Percentiles rank a stretch among this genome's conserved stretches.
These are phyloP conservation scores for Yarrowia keelungensis DNA, from an alignment of 805 yeast genomes.

Conservation along the genomic window DNA sequence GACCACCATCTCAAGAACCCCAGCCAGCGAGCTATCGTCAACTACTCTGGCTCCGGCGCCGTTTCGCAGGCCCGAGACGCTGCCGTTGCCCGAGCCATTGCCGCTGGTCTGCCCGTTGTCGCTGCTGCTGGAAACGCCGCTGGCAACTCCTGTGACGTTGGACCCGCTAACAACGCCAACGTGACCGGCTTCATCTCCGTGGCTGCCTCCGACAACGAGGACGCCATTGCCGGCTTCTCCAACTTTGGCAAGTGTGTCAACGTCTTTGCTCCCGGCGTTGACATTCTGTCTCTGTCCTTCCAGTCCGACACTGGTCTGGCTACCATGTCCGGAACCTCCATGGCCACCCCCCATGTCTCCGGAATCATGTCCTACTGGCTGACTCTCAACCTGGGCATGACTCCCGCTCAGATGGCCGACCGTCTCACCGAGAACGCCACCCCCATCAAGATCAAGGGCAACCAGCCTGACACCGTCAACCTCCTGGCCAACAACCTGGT, in stretches of 20 bases:
- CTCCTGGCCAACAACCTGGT: slow-evolving; percentile 44
- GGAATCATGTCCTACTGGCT: slow-evolving; percentile 90
- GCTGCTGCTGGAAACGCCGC: slow-evolving; percentile 97
- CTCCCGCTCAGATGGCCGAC: slow-evolving; percentile 40
- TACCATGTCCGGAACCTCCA: slow-evolving; percentile 84
- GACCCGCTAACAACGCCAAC: slow-evolving; percentile 75
- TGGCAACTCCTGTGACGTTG: slow-evolving; percentile 88
- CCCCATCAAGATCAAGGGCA: slow-evolving; percentile 40
- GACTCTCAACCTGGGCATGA: slow-evolving; percentile 75
- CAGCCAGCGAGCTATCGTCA: slow-evolving; percentile 53
- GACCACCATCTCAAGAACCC: slow-evolving; percentile 73
- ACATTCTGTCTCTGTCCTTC: slow-evolving; percentile 66
- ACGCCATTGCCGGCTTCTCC: slow-evolving; percentile 84
- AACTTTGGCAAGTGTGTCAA: slow-evolving; percentile 97
- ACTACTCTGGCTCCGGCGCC: slow-evolving; percentile 96
- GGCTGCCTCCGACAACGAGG: slow-evolving; percentile 91
- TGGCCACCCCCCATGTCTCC: slow-evolving; percentile 97
- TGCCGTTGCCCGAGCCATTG: slow-evolving; percentile 89
- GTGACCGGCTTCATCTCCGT: slow-evolving; percentile 74
- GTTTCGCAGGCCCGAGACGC: slow-evolving; percentile 83
- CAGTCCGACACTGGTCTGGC: slow-evolving; percentile 47
- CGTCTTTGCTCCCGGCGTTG: slow-evolving; percentile 95
- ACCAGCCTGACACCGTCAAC: slow-evolving; percentile 41
- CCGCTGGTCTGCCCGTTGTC: slow-evolving; percentile 88
- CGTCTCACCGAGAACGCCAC: slow-evolving; percentile 42